Evolutionary conservation across 805 yeast genomes (phyloP).

Genomic region (Schizosaccharomyces osmophilus): DNA sequence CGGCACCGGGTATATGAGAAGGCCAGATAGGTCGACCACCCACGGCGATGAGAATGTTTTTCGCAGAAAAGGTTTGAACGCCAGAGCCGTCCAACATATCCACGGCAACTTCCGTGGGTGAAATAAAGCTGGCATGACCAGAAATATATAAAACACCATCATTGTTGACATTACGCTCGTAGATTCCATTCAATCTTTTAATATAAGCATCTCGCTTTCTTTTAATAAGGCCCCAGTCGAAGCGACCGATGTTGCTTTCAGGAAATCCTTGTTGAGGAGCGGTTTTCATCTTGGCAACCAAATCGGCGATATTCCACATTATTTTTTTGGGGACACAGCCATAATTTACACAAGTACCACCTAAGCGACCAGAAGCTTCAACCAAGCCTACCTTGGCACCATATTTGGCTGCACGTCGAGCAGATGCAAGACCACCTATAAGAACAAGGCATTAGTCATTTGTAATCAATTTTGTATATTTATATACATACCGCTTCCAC

Average conservation of each 20-base stretch:
- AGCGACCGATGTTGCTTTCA: conserved; percentile 32
- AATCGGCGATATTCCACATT: conserved; percentile 93
- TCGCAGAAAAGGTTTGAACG: conserved; percentile 43
- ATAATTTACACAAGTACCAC: conserved; percentile 97
- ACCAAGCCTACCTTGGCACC: conserved; percentile 73
- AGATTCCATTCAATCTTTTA: conserved; percentile 69
- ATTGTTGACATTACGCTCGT: conserved; percentile 60
- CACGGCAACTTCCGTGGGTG: conserved; percentile 42
- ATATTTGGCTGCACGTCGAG: conserved; percentile 76
- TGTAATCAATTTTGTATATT: not conserved
- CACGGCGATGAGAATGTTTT: conserved; percentile 66
- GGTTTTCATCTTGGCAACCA: conserved; percentile 49
- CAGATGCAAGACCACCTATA: conserved; percentile 93
- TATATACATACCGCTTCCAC: conserved; percentile 31
- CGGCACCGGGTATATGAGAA: conserved; percentile 47
- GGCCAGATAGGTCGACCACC: conserved; percentile 76
- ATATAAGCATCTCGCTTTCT: conserved; percentile 81
- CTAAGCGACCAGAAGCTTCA: conserved; percentile 52
- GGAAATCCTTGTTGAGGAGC: conserved; percentile 67
- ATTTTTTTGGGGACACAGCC: conserved; percentile 98
- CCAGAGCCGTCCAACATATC: conserved; percentile 33
- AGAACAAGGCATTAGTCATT: not conserved
- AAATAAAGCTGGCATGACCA: conserved; percentile 64
- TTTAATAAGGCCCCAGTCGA: conserved; percentile 66
- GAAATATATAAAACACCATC: conserved; percentile 73